Evolutionary conservation across 305 asterid genomes (phyloP), one percentile per base, ranked within the genome.

Genomic region (Fraxinus greggii): DNA sequence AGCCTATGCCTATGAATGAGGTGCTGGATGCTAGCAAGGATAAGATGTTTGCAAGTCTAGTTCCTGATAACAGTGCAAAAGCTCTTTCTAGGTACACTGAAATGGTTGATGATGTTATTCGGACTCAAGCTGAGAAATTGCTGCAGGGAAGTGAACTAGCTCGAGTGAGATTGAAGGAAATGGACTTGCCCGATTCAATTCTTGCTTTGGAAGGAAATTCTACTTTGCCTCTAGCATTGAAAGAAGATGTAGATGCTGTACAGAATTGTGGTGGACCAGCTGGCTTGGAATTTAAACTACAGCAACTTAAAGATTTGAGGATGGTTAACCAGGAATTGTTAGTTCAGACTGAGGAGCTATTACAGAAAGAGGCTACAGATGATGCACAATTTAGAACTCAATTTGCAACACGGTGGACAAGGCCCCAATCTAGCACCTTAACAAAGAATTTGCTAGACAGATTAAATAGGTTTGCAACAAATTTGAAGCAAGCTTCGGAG

Each of bases 91-190:
- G 97, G 88, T 96, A 96, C 88, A 94, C 99, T 1, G 97, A 94
- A 87, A 92, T 94, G 98, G 97, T 94, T 80, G 99, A 96, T 90
- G 95, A 92, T 65, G 81, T 96, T 85, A 94, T 89, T 76, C 90
- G 99, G 89, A 89, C 92, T 63, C 99, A 94, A 86, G 98, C 99
- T 81, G 99, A 96, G 92, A 94, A 92, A 83, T 89, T 96, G 89
- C 99, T 91, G 89, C 98, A 93, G 86, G 99, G 98, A 83, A 96
- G 98, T 90, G 99, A 94, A 86, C 87, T 96, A 76, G 98, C 99
- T 74, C 94, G 99, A 48, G 98, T 94, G 86, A 94, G 95, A 84
- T 91, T 96, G 72, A 96, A 89, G 88, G 99, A 96, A 89, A 94
- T 96, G 98, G 98, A 91, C 84, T 89, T 97, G 84, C 99, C 99